These are phyloP conservation scores for Fomitopsis pulvina DNA, from an alignment of 768 basidiomycete species.

Conservation along the genomic window DNA sequence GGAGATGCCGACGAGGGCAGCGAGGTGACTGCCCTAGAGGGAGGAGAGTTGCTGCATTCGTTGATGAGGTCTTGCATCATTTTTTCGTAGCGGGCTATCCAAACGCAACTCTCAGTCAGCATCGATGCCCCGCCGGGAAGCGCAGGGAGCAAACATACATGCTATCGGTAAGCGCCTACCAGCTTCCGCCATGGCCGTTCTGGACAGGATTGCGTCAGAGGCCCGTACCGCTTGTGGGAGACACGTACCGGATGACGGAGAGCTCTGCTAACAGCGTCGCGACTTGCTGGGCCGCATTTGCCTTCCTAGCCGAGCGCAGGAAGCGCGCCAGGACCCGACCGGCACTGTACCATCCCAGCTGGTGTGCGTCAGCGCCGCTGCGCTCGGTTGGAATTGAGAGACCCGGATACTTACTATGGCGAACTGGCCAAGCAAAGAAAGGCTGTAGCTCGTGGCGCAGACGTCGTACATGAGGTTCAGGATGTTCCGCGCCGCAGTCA, in stretches of 20 bases:
- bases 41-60: too few relatives aligned
- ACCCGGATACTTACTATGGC: conserved; percentile 42
- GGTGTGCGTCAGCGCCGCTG: not conserved
- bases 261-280: conserved; percentile 54
- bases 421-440: conserved; percentile 62
- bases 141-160: conserved; percentile 24
- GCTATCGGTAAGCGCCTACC: conserved; percentile 58
- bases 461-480: conserved; percentile 62
- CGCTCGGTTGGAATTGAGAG: too few relatives aligned
- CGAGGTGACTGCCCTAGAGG: too few relatives aligned
- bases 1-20: too few relatives aligned
- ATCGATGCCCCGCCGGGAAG: not conserved
- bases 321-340: conserved; percentile 65
- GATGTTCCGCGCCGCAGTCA: conserved; percentile 58
- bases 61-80: conserved; percentile 41
- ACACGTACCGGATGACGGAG: conserved; percentile 55
- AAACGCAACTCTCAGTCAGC: not conserved
- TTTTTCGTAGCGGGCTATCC: conserved; percentile 42
- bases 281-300: conserved; percentile 49
- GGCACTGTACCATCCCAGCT: conserved; percentile 51
- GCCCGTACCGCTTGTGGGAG: not conserved
- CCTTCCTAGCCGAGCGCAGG: conserved; percentile 54
- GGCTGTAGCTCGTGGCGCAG: conserved; percentile 66
- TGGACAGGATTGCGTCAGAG: not conserved
- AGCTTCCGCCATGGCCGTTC: not conserved